Conservation (phyloP, 208 protist species). For the Wallacemonas sp. region DNA sequence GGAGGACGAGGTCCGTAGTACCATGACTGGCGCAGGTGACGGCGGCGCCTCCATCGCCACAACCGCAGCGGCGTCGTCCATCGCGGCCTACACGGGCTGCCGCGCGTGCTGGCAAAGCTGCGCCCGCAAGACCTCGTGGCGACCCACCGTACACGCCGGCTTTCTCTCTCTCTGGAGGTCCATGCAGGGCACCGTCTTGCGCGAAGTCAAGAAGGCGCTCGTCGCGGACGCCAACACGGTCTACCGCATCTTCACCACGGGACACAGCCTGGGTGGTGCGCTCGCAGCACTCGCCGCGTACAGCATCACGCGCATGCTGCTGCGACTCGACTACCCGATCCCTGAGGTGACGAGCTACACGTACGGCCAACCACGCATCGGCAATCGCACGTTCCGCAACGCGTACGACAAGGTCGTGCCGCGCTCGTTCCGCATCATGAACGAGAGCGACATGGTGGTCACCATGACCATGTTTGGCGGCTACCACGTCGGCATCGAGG, state of each 20-base stretch:
- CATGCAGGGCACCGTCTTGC: slow-evolving; percentile 55
- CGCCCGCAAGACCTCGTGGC: slow-evolving; percentile 27
- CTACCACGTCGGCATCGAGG: slow-evolving; percentile 83
- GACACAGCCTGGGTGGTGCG: slow-evolving; percentile 89
- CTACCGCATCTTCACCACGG: slow-evolving; percentile 83
- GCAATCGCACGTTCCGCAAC: slow-evolving; percentile 71
- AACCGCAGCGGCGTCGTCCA: slow-evolving; percentile 9
- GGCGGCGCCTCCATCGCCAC: background rate
- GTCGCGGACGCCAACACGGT: slow-evolving; percentile 36
- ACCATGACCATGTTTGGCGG: slow-evolving; percentile 66
- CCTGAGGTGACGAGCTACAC: slow-evolving; percentile 88
- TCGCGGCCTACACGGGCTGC: slow-evolving; percentile 29
- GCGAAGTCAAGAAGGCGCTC: slow-evolving; percentile 45
- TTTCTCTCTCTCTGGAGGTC: slow-evolving; percentile 85
- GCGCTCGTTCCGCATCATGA: slow-evolving; percentile 85
- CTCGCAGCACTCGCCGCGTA: slow-evolving; percentile 90
- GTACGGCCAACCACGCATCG: slow-evolving; percentile 86
- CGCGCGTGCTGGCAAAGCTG: slow-evolving; percentile 27
- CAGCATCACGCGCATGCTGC: slow-evolving; percentile 56
- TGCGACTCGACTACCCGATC: slow-evolving; percentile 59
- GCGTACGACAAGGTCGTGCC: slow-evolving; percentile 83
- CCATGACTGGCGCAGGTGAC: background rate
- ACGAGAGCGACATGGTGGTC: slow-evolving; percentile 86
- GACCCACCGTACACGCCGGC: slow-evolving; percentile 79
- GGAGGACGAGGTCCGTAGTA: slow-evolving; percentile 13